These are phyloP conservation scores for Fusarium sp. DNA, from an alignment of 2,329 filamentous ascomycete species.

Conservation along the genomic window DNA sequence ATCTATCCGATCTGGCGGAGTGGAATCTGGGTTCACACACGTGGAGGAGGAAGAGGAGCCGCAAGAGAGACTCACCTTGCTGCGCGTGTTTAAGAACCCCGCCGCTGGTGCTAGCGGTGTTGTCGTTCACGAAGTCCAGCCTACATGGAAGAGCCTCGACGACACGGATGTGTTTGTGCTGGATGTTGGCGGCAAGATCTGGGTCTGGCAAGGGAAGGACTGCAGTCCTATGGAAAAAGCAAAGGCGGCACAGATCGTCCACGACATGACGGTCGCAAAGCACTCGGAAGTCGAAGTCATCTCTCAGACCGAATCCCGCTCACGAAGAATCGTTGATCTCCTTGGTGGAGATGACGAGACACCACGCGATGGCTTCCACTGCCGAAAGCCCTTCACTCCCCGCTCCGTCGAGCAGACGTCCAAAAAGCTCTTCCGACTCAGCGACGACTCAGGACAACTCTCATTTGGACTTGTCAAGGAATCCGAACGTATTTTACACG, in stretches of 20 bases:
- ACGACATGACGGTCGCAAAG: constrained; percentile 72
- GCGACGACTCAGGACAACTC: constrained; percentile 68
- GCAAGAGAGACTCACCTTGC: constrained; percentile 61
- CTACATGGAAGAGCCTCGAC: constrained; percentile 70
- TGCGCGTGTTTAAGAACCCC: constrained; percentile 72
- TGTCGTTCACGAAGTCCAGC: constrained; percentile 72
- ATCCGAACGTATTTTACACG: constrained; percentile 55
- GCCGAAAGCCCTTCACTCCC: constrained; percentile 54
- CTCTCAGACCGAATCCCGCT: constrained; percentile 68
- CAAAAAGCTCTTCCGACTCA: constrained; percentile 69
- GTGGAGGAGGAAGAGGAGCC: constrained; percentile 62
- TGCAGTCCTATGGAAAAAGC: constrained; percentile 77
- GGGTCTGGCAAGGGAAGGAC: constrained; percentile 74
- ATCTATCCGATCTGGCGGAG: constrained; percentile 69
- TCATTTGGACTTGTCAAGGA: constrained; percentile 69
- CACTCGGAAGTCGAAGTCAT: constrained; percentile 73
- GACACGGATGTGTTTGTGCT: constrained; percentile 74
- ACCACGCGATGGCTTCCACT: constrained; percentile 53
- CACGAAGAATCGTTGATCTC: constrained; percentile 65
- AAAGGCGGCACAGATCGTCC: constrained; percentile 74
- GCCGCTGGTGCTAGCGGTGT: constrained; percentile 58
- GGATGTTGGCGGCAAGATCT: constrained; percentile 72
- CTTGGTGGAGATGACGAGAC: constrained; percentile 61
- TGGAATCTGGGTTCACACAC: constrained; percentile 71
- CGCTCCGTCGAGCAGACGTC: constrained; percentile 34